Base-by-base conservation (phyloP, 1,284 basidiomycete genomes). In the Porodaedalea pini region DNA sequence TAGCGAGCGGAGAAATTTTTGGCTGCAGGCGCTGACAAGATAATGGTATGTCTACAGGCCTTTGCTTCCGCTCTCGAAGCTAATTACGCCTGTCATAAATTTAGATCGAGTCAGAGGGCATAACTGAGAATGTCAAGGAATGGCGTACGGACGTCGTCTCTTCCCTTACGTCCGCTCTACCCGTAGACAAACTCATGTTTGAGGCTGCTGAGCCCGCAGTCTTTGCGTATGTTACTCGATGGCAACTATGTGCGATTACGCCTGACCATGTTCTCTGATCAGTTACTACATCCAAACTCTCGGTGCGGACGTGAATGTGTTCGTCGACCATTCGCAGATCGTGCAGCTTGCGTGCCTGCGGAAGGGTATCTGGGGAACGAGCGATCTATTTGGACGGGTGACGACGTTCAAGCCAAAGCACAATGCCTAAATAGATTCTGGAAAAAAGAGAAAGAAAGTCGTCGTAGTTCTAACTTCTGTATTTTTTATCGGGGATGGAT, bases 81-180 rank as follows among this genome's bases (percentile, higher is more conserved):
- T 25, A 15, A 23, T 39, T 29, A 51, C 2, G 56, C 39, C 19
- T 8, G 5, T 44, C 21, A 41, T 34, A 19, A 29, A 17, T 19
- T 43, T 51, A 40, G 75, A 78, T 78, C 45, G 76, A 78, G 62
- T 75, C 72, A 59, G 75, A 77, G 54, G 75, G 76, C 11, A 77
- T 78, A 57, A 78, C 75, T 0, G 77, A 78, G 65, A 78, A 78
- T 64, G 76, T 78, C 25, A 66, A 68, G 41, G 64, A 60, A 21
- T 75, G 72, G 72, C 69, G 74, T 7, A 78, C 73, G 37, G 76
- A 78, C 63, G 73, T 73, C 39, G 76, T 79, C 51, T 75, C 75
- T 15, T 70, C 71, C 5, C 72, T 78, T 31, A 74, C 72, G 29
- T 70, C 70, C 47, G 69, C 69, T 5, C 68, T 78, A 3, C 76